Evolutionary conservation across 805 yeast genomes (phyloP).

Genomic region (Brettanomyces bruxellensis): DNA sequence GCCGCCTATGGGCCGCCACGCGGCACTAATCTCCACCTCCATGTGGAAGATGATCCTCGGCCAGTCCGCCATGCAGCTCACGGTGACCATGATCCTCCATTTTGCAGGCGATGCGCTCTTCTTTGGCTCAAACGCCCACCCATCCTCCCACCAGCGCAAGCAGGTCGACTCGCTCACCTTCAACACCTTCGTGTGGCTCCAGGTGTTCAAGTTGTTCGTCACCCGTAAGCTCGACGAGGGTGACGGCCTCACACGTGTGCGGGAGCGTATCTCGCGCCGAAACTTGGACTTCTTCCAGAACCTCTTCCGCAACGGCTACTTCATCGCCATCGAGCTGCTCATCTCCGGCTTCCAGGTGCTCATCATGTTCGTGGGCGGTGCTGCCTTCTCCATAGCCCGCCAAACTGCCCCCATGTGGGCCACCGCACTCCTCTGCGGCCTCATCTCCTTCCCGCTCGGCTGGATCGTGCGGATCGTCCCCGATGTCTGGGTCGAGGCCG

Average conservation of each 20-base stretch:
- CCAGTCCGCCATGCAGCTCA: slow-evolving; percentile 71
- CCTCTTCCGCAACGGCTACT: slow-evolving; percentile 74
- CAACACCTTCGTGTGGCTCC: slow-evolving; percentile 96
- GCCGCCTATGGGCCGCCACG: slow-evolving; percentile 74
- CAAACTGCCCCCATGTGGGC: slow-evolving; percentile 89
- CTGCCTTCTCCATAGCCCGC: slow-evolving; percentile 76
- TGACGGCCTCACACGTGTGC: slow-evolving; percentile 50
- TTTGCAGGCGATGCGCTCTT: slow-evolving; percentile 67
- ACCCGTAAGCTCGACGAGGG: slow-evolving; percentile 88
- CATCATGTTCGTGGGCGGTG: slow-evolving; percentile 96
- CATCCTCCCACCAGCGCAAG: slow-evolving; percentile 35
- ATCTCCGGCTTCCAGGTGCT: slow-evolving; percentile 80
- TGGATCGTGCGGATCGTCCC: slow-evolving; percentile 70
- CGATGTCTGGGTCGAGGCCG: slow-evolving; percentile 56
- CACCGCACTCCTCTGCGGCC: slow-evolving; percentile 74
- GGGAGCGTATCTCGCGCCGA: slow-evolving; percentile 48
- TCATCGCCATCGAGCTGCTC: slow-evolving; percentile 58
- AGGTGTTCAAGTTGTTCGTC: slow-evolving; percentile 86
- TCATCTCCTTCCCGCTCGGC: slow-evolving; percentile 76
- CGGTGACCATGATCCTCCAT: slow-evolving; percentile 71
- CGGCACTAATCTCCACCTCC: slow-evolving; percentile 74
- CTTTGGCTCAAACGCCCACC: slow-evolving; percentile 23
- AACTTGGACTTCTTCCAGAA: slow-evolving; percentile 81
- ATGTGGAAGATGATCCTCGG: slow-evolving; percentile 99
- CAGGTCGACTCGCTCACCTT: slow-evolving; percentile 80